Base-by-base conservation (phyloP, 306 rosid genomes). In the Sphenostylis stenocarpa region DNA sequence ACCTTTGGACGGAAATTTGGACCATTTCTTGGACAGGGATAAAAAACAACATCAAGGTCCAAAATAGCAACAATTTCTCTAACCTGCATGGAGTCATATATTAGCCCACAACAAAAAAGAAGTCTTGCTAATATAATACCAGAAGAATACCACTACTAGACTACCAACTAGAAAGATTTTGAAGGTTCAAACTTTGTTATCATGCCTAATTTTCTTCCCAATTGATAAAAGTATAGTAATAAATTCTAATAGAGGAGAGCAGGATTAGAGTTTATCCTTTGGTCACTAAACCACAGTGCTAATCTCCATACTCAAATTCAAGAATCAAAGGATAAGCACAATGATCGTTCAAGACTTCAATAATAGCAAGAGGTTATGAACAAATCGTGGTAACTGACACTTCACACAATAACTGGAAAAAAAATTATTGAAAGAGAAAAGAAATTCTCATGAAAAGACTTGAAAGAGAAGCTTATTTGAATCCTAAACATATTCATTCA, bases 1-100 rank as follows among this genome's bases (percentile, higher is more conserved):
- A 88, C 99, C 89, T 92, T 96, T 43, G 92, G 80, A 63, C 97
- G 97, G 38, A 92, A 96, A 80, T 91, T 95, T 51, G 97, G 98
- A 58, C 99, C 87, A 51, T 93, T 93, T 84, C 82, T 86, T 31
- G 98, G 99, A 76, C 98, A 96, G 23, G 99, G 99, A 88, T 96
- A 96, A 84, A 74, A 92, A 62, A 96, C 75, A 84, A 96, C 93
- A 86, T 96, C 99, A 21, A 96, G 85, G 83, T 96, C 99, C 92
- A 96, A 87, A 48, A 96, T 78, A 45, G 98, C 88, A 83, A 91
- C 85, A 63, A 96, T 91, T 88, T 96, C 99, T 83, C 99, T 87
- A 81, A 96, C 99, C 99, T 96, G 88, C 39, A 62, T 53, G 72
- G 34, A 44, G 52, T 34, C 53, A 70, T 77, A 68, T 70, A 81